Evolutionary conservation across 805 yeast species (phyloP).

Genomic region (Hanseniaspora lindneri): DNA sequence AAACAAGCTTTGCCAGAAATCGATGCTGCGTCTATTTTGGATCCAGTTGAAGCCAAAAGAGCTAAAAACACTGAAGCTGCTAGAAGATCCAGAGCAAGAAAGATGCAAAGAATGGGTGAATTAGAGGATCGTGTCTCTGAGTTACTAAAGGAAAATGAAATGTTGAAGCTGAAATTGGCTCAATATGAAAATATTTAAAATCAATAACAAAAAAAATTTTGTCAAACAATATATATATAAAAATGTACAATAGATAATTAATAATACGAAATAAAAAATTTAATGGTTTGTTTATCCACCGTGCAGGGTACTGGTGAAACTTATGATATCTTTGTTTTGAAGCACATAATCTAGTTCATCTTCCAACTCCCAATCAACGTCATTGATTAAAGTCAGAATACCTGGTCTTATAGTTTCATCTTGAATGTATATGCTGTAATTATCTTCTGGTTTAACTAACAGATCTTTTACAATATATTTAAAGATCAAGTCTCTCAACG

Average conservation of each 20-base stretch:
- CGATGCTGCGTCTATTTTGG: slow-evolving; percentile 39
- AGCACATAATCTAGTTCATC: slow-evolving; percentile 75
- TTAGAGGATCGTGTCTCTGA: slow-evolving; percentile 66
- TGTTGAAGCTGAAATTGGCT: slow-evolving; percentile 42
- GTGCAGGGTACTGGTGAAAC: slow-evolving; percentile 87
- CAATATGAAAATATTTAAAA: slow-evolving; percentile 4
- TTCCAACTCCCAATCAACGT: slow-evolving; percentile 93
- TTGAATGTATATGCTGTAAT: slow-evolving; percentile 63
- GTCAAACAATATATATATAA: not conserved
- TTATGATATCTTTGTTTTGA: slow-evolving; percentile 61
- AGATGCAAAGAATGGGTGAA: slow-evolving; percentile 75
- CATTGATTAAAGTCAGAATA: slow-evolving; percentile 78
- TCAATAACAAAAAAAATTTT: not conserved
- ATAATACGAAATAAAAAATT: not conserved
- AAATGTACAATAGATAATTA: not conserved
- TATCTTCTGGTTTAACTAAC: slow-evolving; percentile 49
- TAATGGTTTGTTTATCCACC: slow-evolving; percentile 50
- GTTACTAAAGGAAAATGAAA: slow-evolving; percentile 49
- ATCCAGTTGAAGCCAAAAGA: slow-evolving; percentile 69
- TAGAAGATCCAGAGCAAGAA: slow-evolving; percentile 85
- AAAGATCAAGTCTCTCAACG: slow-evolving; percentile 39
- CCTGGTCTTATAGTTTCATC: slow-evolving; percentile 84
- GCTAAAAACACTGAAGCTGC: slow-evolving; percentile 96
- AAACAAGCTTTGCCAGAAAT: slow-evolving; percentile 60
- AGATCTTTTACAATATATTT: slow-evolving; percentile 37